Evolutionary conservation across 192 early-diverging fungal genomes (phyloP), one percentile per base, ranked within the genome.

Genomic region (Gamsiella multidivaricata): DNA sequence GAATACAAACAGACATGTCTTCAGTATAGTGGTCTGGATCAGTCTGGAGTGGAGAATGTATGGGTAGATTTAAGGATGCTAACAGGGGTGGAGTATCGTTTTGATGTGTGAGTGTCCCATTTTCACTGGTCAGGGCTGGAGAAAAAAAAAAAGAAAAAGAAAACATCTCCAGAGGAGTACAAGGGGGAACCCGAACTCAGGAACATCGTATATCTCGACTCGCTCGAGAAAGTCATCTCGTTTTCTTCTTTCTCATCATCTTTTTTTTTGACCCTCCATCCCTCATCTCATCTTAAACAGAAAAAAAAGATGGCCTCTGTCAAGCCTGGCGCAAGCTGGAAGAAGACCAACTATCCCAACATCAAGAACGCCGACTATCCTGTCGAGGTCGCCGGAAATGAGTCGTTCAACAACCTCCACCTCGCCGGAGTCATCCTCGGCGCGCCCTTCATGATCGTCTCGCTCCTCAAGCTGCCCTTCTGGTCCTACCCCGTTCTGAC

Each of bases 301-400:
- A 63, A 64, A 61, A 58, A 58, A 61, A 69, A 68, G 74, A 78
- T 78, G 74, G 51, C 74, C 46, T 46, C 70, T 10, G 74, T 78
- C 61, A 78, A 78, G 64, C 79, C 79, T 54, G 79, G 70, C 56
- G 70, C 62, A 61, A 79, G 41, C 65, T 81, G 78, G 65, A 83
- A 81, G 61, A 82, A 84, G 56, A 86, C 84, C 22, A 73, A 73
- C 45, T 88, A 84, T 73, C 72, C 84, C n/a, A 70, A 58, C 59
- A 80, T 88, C 63, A 74, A 70, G 34, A 88, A 88, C 68, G 59
- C 89, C n/a, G 82, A 87, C 12, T 82, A 83, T 68, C 89, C 89
- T 42, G 92, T 91, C 55, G 95, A 99, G 81, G 92, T 95, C 70
- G 91, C 91, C 22, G 95, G 96, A 42, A 91, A 89, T 68, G 88